Evolutionary conservation across 768 basidiomycete genomes (phyloP), one percentile per base, ranked within the genome.

Genomic region (Rhodotorula graminis): DNA sequence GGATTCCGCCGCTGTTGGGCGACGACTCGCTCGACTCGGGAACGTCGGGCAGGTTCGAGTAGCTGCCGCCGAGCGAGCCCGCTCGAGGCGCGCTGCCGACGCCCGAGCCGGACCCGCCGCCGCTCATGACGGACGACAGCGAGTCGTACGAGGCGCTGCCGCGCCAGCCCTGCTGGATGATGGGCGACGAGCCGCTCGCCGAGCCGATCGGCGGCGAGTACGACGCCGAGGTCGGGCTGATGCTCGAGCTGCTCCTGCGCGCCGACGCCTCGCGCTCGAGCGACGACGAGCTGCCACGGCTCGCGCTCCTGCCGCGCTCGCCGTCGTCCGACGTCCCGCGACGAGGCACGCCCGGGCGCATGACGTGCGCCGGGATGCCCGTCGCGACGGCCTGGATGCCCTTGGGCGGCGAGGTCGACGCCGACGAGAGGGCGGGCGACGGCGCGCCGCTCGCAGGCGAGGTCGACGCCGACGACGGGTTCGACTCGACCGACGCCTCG

Each of bases 261-360:
- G 75, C 65, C 2, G 63, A 65, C 63, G 69, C 69, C 11, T 64
- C 65, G 29, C 71, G 61, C 70, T 76, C 75, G 42, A 73, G 64
- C 29, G 61, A 68, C n/a, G 46, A 60, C 47, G 66, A 69, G 33
- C 63, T 61, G 3, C 75, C 75, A 18, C 75, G 69, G 23, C 63
- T 63, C 33, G 71, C 67, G 55, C 69, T 70, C 27, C 75, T 29
- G 2, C 71, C 75, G 40, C 75, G 66, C 46, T 64, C 63, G 53
- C 29, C 27, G 47, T 46, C 69, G 2, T 70, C 70, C 31, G 61
- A 58, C 33, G 71, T 65, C 50, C 37, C 60, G 27, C 52, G 64
- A 25, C 69, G 65, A 6, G 55, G 61, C 3, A 37, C 25, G 16
- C 8, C 42, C 14, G n/a, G 47, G 16, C 62, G 73, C 18, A 65